These are phyloP conservation scores for Colletotrichum caudatum DNA, from an alignment of 2,329 filamentous ascomycete genomes.

Conservation along the genomic window DNA sequence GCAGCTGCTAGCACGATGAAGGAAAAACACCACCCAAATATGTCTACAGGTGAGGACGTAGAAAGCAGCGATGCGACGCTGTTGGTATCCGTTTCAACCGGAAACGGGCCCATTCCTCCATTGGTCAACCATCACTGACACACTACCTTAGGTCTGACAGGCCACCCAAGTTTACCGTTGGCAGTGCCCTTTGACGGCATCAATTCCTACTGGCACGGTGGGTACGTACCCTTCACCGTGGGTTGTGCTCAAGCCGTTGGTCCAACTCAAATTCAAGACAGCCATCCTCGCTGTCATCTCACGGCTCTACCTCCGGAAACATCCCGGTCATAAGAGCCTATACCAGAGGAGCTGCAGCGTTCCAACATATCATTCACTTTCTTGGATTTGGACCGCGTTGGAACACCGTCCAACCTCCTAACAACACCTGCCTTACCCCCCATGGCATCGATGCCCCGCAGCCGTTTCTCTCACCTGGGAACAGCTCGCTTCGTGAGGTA, in stretches of 20 bases:
- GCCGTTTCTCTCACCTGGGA: slow-evolving; percentile 11
- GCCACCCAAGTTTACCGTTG: slow-evolving; percentile 25
- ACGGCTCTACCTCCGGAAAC: not conserved
- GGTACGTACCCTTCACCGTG: slow-evolving; percentile 27
- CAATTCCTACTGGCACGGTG: slow-evolving; percentile 21
- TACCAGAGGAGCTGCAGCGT: not conserved
- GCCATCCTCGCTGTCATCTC: not conserved
- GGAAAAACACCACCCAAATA: not conserved
- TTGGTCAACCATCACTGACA: slow-evolving; percentile 23
- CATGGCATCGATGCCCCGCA: slow-evolving; percentile 8
- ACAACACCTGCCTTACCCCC: not conserved
- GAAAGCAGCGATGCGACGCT: not conserved
- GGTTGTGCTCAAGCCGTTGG: slow-evolving; percentile 10
- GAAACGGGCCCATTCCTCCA: not conserved
- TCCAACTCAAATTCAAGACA: slow-evolving; percentile 3
- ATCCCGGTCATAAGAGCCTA: not conserved
- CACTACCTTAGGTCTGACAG: slow-evolving; percentile 16
- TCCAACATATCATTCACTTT: not conserved
- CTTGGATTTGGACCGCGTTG: not conserved
- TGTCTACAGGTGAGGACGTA: not conserved
- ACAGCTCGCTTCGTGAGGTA: slow-evolving; percentile 1
- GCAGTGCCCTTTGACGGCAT: slow-evolving; percentile 25
- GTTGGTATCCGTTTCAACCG: slow-evolving; percentile 3
- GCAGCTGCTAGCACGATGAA: slow-evolving; percentile 13
- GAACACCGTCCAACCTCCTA: not conserved